These are phyloP conservation scores for Fusarium sp. DNA, from an alignment of 2,329 filamentous ascomycete genomes.

Conservation along the genomic window DNA sequence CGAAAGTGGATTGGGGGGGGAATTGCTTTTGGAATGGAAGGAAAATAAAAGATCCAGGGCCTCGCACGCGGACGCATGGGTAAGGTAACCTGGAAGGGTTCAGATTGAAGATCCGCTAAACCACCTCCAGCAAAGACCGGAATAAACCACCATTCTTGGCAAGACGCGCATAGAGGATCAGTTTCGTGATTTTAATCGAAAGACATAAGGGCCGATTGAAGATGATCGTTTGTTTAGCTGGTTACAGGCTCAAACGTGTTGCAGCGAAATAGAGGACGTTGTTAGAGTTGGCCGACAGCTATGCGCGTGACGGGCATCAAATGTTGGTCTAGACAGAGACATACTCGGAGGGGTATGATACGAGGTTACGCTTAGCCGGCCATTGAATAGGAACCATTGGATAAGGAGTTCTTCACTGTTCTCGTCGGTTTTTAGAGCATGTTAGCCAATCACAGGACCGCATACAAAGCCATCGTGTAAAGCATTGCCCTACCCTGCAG, in stretches of 20 bases:
- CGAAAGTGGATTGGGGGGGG: slow-evolving; percentile 12
- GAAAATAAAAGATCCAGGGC: slow-evolving; percentile 39
- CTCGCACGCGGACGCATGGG: background rate
- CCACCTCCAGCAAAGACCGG: background rate
- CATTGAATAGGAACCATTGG: no score
- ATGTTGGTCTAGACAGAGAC: background rate
- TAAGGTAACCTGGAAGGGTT: slow-evolving; percentile 3
- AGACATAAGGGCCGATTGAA: background rate
- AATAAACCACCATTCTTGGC: background rate
- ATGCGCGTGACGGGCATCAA: background rate
- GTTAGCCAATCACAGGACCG: no score
- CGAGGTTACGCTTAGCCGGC: fast-evolving
- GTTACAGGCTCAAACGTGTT: background rate
- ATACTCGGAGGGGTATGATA: fast-evolving
- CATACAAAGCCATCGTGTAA: background rate
- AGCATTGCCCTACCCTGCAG: background rate
- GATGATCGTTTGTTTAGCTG: background rate
- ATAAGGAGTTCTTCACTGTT: background rate
- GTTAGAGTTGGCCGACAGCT: fast-evolving
- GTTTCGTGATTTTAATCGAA: background rate
- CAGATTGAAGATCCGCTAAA: slow-evolving; percentile 4
- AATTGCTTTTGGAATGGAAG: slow-evolving; percentile 7
- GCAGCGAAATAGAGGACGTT: background rate
- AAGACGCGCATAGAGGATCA: background rate
- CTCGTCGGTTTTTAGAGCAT: background rate